Evolutionary conservation across 225 moss, liverwort and hornwort species (phyloP).

Genomic region (Lunularia cruciata): DNA sequence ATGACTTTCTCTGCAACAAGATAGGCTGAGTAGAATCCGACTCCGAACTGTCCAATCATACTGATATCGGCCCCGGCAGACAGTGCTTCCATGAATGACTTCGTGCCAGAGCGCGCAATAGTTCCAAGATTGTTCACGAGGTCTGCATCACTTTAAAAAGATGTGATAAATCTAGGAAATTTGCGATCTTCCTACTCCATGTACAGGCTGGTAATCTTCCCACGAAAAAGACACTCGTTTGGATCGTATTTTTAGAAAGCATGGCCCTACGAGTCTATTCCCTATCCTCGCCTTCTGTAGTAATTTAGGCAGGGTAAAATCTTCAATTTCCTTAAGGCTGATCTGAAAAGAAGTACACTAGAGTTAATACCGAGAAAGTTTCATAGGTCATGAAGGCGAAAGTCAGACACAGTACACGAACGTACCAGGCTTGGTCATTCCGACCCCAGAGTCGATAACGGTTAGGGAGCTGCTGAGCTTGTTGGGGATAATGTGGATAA

Average conservation of each 20-base stretch:
- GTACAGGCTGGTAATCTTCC: background rate
- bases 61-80: conserved; percentile 53
- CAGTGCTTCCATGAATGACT: conserved; percentile 50
- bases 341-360: too few species aligned
- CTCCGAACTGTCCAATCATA: conserved; percentile 56
- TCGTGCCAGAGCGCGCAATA: conserved; percentile 50
- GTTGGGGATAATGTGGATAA: conserved; percentile 35
- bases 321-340: background rate
- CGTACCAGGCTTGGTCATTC: conserved; percentile 51
- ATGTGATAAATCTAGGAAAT: too few species aligned
- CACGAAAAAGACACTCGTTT: too few species aligned
- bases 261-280: too few species aligned
- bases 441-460: conserved; percentile 46
- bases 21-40: conserved; percentile 48
- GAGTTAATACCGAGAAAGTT: too few species aligned
- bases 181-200: background rate
- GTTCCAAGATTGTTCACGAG: conserved; percentile 52
- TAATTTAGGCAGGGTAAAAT: too few species aligned
- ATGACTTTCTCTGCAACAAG: conserved; percentile 43
- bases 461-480: conserved; percentile 38
- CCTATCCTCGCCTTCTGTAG: background rate
- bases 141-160: conserved; percentile 26
- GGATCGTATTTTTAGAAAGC: too few species aligned
- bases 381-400: too few species aligned
- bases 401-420: background rate